Percentiles rank a stretch among this genome's conserved stretches.
Conservation (phyloP, 306 rosid genomes). For the Lagenaria siceraria region DNA sequence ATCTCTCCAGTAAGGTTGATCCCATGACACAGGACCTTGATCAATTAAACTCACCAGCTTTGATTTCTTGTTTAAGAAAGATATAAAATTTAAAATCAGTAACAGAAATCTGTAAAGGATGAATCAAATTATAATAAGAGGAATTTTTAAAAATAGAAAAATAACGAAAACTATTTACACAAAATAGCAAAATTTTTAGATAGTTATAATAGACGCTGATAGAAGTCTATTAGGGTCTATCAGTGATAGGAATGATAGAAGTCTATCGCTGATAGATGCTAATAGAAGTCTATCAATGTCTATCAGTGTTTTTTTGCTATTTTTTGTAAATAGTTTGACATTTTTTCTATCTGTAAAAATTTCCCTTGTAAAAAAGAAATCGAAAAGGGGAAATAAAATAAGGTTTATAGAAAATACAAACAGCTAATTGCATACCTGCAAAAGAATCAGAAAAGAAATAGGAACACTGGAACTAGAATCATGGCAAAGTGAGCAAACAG, state of each 20-base stretch:
- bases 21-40: slow-evolving; percentile 70
- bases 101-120: slow-evolving; percentile 3
- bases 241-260: too few relatives aligned
- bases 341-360: too few relatives aligned
- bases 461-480: slow-evolving; percentile 58
- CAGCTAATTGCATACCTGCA: slow-evolving; percentile 41
- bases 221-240: too few relatives aligned
- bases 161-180: too few relatives aligned
- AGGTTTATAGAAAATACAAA: slow-evolving; percentile 9
- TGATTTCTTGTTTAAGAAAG: slow-evolving; percentile 48
- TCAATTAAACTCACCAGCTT: slow-evolving; percentile 76
- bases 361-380: not conserved
- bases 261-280: too few relatives aligned
- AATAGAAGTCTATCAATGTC: too few relatives aligned
- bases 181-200: too few relatives aligned
- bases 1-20: slow-evolving; percentile 28
- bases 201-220: too few relatives aligned
- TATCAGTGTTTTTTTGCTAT: too few relatives aligned
- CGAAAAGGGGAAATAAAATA: not conserved
- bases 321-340: too few relatives aligned
- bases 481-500: slow-evolving; percentile 90
- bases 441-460: slow-evolving; percentile 66
- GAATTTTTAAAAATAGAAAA: too few relatives aligned
- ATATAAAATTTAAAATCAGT: not conserved
- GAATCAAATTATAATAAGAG: not conserved